Evolutionary conservation across 768 basidiomycete species (phyloP).

Genomic region (Agrocybe praecox): DNA sequence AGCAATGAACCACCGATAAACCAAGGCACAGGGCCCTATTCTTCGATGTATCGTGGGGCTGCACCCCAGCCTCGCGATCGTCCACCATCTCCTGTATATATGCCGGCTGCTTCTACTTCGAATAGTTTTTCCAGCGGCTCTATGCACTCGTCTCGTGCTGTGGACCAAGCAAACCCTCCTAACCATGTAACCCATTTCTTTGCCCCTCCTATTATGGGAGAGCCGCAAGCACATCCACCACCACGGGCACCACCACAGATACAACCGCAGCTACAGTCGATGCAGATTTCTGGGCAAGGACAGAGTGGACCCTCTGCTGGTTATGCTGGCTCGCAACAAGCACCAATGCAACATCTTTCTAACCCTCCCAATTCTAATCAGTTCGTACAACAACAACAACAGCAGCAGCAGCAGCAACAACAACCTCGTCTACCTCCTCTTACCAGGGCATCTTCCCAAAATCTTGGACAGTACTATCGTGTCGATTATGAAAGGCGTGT

Average conservation of each 20-base stretch:
- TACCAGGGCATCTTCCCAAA: neutral
- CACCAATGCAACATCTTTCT: neutral
- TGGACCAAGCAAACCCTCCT: neutral
- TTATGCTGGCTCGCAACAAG: neutral
- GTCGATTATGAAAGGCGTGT: constrained; percentile 31
- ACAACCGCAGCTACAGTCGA: neutral
- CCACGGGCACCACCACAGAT: neutral
- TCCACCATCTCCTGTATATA: neutral
- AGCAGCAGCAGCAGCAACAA: too few relatives aligned
- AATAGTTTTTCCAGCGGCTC: neutral
- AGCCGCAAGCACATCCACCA: neutral
- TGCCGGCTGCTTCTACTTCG: neutral
- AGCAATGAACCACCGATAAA: constrained; percentile 32
- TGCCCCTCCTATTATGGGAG: neutral
- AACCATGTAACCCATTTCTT: neutral
- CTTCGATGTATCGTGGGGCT: constrained; percentile 38
- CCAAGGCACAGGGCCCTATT: constrained; percentile 39
- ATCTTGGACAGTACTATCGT: constrained; percentile 26
- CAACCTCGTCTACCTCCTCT: neutral
- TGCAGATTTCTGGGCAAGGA: neutral
- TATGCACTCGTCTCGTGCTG: neutral
- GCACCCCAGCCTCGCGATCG: constrained; percentile 1
- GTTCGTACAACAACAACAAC: too few relatives aligned
- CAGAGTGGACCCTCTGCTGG: neutral
- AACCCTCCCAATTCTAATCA: neutral